Evolutionary conservation across 2,329 filamentous ascomycete species (phyloP), one percentile per base, ranked within the genome.

Genomic region (Xylariaceae sp.): DNA sequence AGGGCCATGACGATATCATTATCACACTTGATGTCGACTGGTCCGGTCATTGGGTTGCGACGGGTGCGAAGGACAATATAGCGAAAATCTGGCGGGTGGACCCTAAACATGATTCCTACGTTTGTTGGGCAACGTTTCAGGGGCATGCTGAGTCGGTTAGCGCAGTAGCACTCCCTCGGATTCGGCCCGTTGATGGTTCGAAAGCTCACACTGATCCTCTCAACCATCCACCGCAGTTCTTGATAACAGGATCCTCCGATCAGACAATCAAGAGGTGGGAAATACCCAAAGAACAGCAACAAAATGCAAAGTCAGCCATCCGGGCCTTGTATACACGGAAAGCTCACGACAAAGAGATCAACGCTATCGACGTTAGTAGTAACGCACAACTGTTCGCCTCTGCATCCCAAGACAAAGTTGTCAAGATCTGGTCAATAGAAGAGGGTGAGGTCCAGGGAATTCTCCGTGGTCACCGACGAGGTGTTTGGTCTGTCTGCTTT

Each of bases 331-430:
- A 90, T 71, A 97, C 94, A 1, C 84, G 94, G 51, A 96, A 97
- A 72, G 94, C 94, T 1, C 94, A 99, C 73, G 94, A 99, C 68
- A 99, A 99, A 70, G 94, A 99, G 63, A 99, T 99, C 73, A 99
- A 99, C 65, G 92, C 94, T 2, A 83, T 99, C 44, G 91, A 95
- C 60, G 81, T 94, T 9, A 90, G 92, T 59, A 81, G 85, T 18
- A 80, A 82, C 1, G 84, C 84, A 4, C 83, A 86, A n/a, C 75
- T 97, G 1, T 97, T 99, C 67, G 95, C 93, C 3, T 97, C 94
- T 1, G 93, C 94, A 24, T 97, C 93, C 4, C 94, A 99, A 73
- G 94, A 99, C 71, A 90, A 92, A 62, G 95, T 91, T 0, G 92
- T 97, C 62, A 99, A 97, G 75, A 94, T 99, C 54, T 99, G 93